Evolutionary conservation across 257 asterid genomes (phyloP).

Genomic region (Ophiorrhiza pumila): DNA sequence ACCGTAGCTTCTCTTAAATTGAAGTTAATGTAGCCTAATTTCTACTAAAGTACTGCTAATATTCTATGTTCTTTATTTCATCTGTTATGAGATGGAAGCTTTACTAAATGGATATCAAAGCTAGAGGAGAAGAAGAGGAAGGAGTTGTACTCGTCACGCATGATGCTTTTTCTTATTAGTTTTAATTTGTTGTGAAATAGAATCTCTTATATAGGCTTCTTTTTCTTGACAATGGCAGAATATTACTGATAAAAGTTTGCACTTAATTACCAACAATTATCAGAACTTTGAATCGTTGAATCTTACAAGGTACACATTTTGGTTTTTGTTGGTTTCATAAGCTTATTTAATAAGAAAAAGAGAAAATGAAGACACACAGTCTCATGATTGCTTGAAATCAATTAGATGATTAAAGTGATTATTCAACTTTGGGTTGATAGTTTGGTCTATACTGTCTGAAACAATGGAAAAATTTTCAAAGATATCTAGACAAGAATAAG

Average conservation of each 20-base stretch:
- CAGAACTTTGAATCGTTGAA: constrained; percentile 59
- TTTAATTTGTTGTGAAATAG: not conserved
- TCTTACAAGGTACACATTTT: constrained; percentile 62
- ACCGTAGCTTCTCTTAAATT: constrained; percentile 1
- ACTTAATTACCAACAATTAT: constrained; percentile 62
- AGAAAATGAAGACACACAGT: not conserved
- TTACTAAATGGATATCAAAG: not conserved
- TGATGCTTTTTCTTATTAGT: constrained; percentile 3
- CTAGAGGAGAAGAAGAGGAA: not conserved
- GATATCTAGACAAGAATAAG: too few species aligned
- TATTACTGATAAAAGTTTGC: constrained; percentile 66
- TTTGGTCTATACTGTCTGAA: too few species aligned
- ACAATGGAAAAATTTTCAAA: too few species aligned
- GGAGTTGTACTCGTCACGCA: not conserved
- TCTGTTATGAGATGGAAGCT: not conserved
- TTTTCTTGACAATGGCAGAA: constrained; percentile 50
- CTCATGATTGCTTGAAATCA: not conserved
- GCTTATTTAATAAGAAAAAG: not conserved
- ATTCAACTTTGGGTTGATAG: too few species aligned
- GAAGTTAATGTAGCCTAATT: not conserved
- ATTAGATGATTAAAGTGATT: not conserved
- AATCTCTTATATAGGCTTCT: constrained; percentile 16
- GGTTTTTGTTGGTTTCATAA: not conserved
- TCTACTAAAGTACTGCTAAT: not conserved
- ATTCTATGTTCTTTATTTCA: not conserved